Evolutionary conservation across 2,329 filamentous ascomycete genomes (phyloP).

Genomic region (Chaetomiaceae sp.): DNA sequence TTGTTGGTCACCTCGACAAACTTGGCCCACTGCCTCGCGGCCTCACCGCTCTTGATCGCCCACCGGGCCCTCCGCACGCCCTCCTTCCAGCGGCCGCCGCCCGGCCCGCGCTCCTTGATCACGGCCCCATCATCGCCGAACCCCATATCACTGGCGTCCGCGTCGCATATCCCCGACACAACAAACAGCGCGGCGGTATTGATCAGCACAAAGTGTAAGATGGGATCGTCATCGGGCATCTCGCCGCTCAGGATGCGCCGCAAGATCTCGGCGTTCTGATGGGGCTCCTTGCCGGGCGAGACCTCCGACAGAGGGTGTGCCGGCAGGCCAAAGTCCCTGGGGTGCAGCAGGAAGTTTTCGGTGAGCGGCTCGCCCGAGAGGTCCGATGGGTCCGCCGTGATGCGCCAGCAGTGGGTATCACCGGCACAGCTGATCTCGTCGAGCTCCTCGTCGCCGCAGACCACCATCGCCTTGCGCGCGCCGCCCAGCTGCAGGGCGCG

Average conservation of each 20-base stretch:
- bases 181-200: slow-evolving; percentile 90
- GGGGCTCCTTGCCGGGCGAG: slow-evolving; percentile 77
- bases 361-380: slow-evolving; percentile 47
- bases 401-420: slow-evolving; percentile 80
- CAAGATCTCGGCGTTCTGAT: slow-evolving; percentile 82
- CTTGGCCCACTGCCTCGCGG: slow-evolving; percentile 74
- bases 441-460: slow-evolving; percentile 91
- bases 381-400: slow-evolving; percentile 45
- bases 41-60: slow-evolving; percentile 81
- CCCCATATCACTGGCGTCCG: slow-evolving; percentile 75
- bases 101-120: slow-evolving; percentile 76
- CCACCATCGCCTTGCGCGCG: slow-evolving; percentile 77
- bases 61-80: slow-evolving; percentile 81
- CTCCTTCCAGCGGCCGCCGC: slow-evolving; percentile 89
- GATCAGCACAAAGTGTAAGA: slow-evolving; percentile 89
- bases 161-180: slow-evolving; percentile 79
- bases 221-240: slow-evolving; percentile 70
- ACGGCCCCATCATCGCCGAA: slow-evolving; percentile 75
- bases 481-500: slow-evolving; percentile 76
- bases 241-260: slow-evolving; percentile 71
- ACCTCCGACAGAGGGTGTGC: slow-evolving; percentile 72
- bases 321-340: slow-evolving; percentile 81
- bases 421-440: slow-evolving; percentile 95
- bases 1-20: slow-evolving; percentile 80
- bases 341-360: slow-evolving; percentile 72